Evolutionary conservation across 1,284 basidiomycete species (phyloP), one percentile per base, ranked within the genome.

Genomic region (Cutaneotrichosporon arboriforme): DNA sequence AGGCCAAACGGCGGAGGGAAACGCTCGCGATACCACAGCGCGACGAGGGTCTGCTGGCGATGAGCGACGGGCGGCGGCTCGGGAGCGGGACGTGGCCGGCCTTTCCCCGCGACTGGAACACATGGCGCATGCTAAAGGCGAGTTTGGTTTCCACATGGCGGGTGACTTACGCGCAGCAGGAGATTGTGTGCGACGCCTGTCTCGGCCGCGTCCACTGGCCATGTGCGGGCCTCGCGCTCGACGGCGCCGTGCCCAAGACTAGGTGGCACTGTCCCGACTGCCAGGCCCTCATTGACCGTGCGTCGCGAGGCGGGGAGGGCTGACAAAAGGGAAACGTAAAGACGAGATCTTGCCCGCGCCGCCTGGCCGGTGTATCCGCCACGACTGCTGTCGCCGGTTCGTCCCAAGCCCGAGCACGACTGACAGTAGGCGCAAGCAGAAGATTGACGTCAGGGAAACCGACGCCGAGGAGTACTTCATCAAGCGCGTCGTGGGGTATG

Each of bases 321-420:
- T 51, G 23, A 51, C 31, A 17, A 14, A 33, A 61, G 60, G 39
- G 17, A 44, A 37, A 1, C 39, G 38, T 14, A n/a, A 38, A 22
- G 49, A 47, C 18, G 33, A 52, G 22, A 49, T 55, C n/a, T 45
- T 55, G 4, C 47, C 55, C 1, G 47, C 42, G 4, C 55, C 56
- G 9, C 45, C 50, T 13, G 23, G 52, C 31, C 46, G 46, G n/a
- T 62, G 60, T 23, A 54, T 58, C 22, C 53, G 60, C n/a, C 44
- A 22, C 7, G 57, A 59, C 47, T 62, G 60, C 37, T 48, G 54
- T 18, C 50, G 56, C 4, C 43, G 57, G 60, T 58, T 15, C 17
- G 37, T 34, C 20, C 17, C 12, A 7, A 15, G 7, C 21, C 17
- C 15, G 4, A 36, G 14, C 37, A 15, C 7, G 17, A 26, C 38